Conservation (phyloP, 352 stramenopile species). For the Albugo candida region DNA sequence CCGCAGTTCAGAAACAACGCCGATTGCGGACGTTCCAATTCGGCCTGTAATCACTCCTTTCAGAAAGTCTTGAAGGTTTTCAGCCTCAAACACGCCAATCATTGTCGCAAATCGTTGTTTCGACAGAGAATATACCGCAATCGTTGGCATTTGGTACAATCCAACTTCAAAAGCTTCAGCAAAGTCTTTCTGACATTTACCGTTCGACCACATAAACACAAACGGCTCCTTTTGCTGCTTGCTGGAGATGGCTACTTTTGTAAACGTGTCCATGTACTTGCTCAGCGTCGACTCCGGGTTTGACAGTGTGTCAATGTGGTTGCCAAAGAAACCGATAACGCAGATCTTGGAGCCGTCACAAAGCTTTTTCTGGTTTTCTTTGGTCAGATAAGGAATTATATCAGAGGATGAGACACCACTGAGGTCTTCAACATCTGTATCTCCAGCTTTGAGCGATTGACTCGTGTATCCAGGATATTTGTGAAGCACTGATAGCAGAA, state of each 20-base stretch:
- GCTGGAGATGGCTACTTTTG: conserved; percentile 22
- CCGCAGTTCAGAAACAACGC: conserved; percentile 15
- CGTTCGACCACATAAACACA: conserved; percentile 56
- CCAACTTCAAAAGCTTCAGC: conserved; percentile 46
- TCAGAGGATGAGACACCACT: conserved; percentile 10
- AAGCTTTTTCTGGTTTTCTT: conserved; percentile 24
- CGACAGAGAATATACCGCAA: conserved; percentile 52
- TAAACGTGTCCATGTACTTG: conserved; percentile 21
- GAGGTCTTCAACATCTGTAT: conserved; percentile 6
- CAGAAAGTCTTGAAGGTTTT: conserved; percentile 31
- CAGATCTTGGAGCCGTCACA: conserved; percentile 50
- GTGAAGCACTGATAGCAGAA: conserved; percentile 32
- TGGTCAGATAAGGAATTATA: conserved; percentile 27
- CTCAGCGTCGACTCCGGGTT: conserved; percentile 20
- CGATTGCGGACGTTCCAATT: conserved; percentile 36
- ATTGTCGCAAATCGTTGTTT: conserved; percentile 56
- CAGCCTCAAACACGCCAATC: conserved; percentile 39
- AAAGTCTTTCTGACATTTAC: conserved; percentile 58
- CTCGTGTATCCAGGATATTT: conserved; percentile 20
- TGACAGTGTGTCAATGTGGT: conserved; percentile 23
- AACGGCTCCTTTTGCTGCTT: conserved; percentile 35
- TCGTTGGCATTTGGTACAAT: conserved; percentile 51
- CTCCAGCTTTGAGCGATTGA: conserved; percentile 11
- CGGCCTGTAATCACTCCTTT: conserved; percentile 35
- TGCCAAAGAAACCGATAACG: conserved; percentile 54